These are phyloP conservation scores for Nitzschia palea DNA, from an alignment of 108 stramenopile species.

Conservation along the genomic window DNA sequence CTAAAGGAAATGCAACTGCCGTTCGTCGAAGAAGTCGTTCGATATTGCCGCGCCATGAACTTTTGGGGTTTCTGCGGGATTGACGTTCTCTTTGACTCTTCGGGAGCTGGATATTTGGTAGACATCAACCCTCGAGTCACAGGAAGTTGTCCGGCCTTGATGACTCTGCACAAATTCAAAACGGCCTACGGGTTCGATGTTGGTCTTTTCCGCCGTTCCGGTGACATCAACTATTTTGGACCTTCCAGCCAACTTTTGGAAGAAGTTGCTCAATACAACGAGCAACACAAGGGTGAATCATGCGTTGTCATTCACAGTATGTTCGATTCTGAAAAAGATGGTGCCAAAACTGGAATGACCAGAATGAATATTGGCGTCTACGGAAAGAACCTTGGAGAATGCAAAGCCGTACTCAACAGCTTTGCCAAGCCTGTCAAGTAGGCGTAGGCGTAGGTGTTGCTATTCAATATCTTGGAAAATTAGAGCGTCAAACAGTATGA, in stretches of 20 bases:
- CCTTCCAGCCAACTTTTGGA: background rate
- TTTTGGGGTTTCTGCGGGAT: conserved; percentile 49
- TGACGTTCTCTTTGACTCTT: conserved; percentile 40
- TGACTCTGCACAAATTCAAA: conserved; percentile 28
- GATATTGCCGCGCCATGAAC: conserved; percentile 28
- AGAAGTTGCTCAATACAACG: conserved; percentile 28
- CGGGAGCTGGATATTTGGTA: conserved; percentile 33
- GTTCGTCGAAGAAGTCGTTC: conserved; percentile 39
- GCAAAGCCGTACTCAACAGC: conserved; percentile 28
- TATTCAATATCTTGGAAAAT: too few relatives aligned
- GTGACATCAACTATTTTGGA: conserved; percentile 33
- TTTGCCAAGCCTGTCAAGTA: conserved; percentile 30
- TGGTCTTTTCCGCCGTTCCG: conserved; percentile 31
- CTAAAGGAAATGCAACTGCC: conserved; percentile 41
- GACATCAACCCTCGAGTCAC: conserved; percentile 50
- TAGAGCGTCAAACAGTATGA: too few relatives aligned
- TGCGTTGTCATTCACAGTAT: conserved; percentile 31
- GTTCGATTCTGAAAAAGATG: conserved; percentile 9
- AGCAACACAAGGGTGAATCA: conserved; percentile 11
- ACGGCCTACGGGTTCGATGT: conserved; percentile 24
- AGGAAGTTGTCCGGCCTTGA: conserved; percentile 38
- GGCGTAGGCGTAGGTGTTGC: too few relatives aligned
- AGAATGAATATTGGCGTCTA: conserved; percentile 41
- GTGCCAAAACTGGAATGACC: background rate
- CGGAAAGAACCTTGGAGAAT: conserved; percentile 29